These are phyloP conservation scores for Aspergillus oerlinghausenensis DNA, from an alignment of 2,329 filamentous ascomycete genomes.

Conservation along the genomic window DNA sequence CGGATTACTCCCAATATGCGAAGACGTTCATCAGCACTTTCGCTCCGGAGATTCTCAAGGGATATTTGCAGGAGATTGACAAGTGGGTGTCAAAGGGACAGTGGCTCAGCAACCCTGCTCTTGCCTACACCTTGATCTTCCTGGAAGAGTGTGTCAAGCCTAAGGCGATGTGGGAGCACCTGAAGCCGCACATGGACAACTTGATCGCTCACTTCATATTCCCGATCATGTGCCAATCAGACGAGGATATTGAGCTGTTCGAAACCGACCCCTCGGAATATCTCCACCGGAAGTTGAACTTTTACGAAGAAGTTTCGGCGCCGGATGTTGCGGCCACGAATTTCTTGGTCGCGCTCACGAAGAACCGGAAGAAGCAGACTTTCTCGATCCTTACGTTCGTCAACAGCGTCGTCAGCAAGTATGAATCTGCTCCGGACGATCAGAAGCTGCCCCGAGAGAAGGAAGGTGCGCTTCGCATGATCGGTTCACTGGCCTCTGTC, in stretches of 20 bases:
- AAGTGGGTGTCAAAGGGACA: conserved; percentile 93
- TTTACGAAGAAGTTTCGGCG: conserved; percentile 93
- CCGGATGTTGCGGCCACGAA: conserved; percentile 95
- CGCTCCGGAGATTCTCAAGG: conserved; percentile 91
- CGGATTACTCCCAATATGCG: conserved; percentile 75
- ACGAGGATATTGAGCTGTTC: conserved; percentile 91
- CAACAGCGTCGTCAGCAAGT: conserved; percentile 89
- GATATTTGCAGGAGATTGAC: conserved; percentile 90
- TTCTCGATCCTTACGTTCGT: conserved; percentile 93
- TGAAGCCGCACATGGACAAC: conserved; percentile 90
- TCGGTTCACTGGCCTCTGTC: conserved; percentile 87
- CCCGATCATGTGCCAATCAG: conserved; percentile 85
- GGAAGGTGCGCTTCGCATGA: conserved; percentile 95
- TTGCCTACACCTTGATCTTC: conserved; percentile 91
- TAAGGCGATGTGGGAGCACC: conserved; percentile 91
- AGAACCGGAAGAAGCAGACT: conserved; percentile 90
- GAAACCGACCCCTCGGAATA: conserved; percentile 94
- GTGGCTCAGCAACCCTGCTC: conserved; percentile 90
- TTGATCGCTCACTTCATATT: conserved; percentile 93
- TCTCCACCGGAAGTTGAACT: conserved; percentile 93
- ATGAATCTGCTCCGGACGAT: conserved; percentile 75
- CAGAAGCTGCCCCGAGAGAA: conserved; percentile 94
- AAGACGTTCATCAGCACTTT: conserved; percentile 89
- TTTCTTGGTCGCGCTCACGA: conserved; percentile 91
- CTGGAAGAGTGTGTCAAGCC: conserved; percentile 96